Evolutionary conservation across 768 basidiomycete species (phyloP), one percentile per base, ranked within the genome.

Genomic region (Mycena olivaceomarginata): DNA sequence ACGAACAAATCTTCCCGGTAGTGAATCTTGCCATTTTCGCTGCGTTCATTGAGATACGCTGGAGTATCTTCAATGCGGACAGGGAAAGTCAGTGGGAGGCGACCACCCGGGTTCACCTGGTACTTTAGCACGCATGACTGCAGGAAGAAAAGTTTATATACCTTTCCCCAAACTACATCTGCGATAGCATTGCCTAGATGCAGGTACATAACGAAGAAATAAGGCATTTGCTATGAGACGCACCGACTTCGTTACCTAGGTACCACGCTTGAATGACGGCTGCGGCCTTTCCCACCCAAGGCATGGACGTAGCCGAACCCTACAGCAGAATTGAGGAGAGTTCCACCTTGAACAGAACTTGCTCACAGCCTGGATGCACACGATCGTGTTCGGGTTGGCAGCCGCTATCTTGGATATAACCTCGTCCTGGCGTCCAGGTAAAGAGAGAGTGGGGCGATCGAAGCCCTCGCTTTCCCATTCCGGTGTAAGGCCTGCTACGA

Each of bases 401-500:
- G 86, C 84, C 6, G 89, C 89, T 16, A 95, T 80, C 59, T 86
- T 86, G 5, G 82, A 73, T 69, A 94, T 92, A 9, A 93, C 84
- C 81, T 94, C 91, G 81, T 94, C 89, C 78, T 92, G 91, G 16
- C 85, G 82, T 6, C 91, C 91, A 60, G 94, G 94, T 80, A 94
- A 86, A 62, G 88, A 84, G 37, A 95, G 85, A 2, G 90, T 88
- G 15, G 91, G 91, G 46, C 94, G 86, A 79, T 95, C 94, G 79
- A 93, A 94, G 10, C 93, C 93, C 84, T 95, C 94, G 76, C 91
- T 92, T 85, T 95, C 94, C 92, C 93, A 95, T 84, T 95, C 93
- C 0, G 91, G 91, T 41, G 91, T 92, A 25, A 94, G 86, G 6
- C 94, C 94, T 13, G 85, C 91, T 74, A 94, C 86, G 78, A 91